phyloP scores from a whole-genome alignment of 768 basidiomycete genomes.

The Coprinopsis strossmayeri region DNA sequence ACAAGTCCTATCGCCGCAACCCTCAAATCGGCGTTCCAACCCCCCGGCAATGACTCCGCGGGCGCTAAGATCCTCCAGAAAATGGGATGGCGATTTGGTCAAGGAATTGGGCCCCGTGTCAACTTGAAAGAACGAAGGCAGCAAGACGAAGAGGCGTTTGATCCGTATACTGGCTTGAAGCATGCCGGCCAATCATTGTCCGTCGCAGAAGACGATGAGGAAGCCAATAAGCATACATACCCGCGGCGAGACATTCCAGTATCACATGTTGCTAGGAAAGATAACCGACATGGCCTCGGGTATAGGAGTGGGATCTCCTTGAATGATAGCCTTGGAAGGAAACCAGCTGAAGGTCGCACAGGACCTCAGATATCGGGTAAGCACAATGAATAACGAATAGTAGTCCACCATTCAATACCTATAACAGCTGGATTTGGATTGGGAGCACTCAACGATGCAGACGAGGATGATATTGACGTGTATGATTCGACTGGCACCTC shows the following conservation, averaged over 20 bases:
- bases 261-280: slow-evolving; percentile 58
- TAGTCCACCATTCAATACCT: neutral
- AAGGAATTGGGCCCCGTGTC: slow-evolving; percentile 89
- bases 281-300: slow-evolving; percentile 77
- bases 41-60: slow-evolving; percentile 70
- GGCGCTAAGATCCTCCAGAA: slow-evolving; percentile 86
- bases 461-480: slow-evolving; percentile 86
- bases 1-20: slow-evolving; percentile 17
- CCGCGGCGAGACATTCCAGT: slow-evolving; percentile 76
- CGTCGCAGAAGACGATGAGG: slow-evolving; percentile 60
- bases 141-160: slow-evolving; percentile 53
- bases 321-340: slow-evolving; percentile 47
- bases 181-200: slow-evolving; percentile 25
- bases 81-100: slow-evolving; percentile 93
- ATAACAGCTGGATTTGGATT: slow-evolving; percentile 76
- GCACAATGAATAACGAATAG: slow-evolving; percentile 4
- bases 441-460: slow-evolving; percentile 87
- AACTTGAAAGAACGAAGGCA: slow-evolving; percentile 66
- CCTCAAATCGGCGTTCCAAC: slow-evolving; percentile 61
- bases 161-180: slow-evolving; percentile 24
- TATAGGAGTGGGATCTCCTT: slow-evolving; percentile 62
- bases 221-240: slow-evolving; percentile 82
- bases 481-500: slow-evolving; percentile 49
- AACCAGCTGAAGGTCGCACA: slow-evolving; percentile 18
- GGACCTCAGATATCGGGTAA: slow-evolving; percentile 58